Evolutionary conservation across 169 alveolate genomes (phyloP), one percentile per base, ranked within the genome.

Genomic region (Sarcocystis neurona): DNA sequence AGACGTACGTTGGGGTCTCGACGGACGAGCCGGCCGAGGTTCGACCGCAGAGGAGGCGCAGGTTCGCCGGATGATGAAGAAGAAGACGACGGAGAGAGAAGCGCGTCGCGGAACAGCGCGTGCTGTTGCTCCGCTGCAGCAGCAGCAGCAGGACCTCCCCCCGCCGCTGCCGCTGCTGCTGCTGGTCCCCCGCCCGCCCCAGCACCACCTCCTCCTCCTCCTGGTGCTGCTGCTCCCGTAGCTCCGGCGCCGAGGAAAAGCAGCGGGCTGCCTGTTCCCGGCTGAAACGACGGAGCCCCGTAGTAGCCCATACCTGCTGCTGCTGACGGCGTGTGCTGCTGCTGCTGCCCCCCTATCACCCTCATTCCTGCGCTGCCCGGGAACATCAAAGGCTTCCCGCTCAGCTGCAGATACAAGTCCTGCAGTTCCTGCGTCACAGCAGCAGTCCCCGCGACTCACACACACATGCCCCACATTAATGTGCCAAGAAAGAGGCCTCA

Each of bases 361-460:
- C n/a, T n/a, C n/a, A n/a, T n/a, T n/a, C n/a, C n/a, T n/a, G n/a
- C n/a, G n/a, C n/a, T n/a, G 82, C 34, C 47, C 23, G 82, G 8
- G 48, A 27, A 6, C 5, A 12, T 23, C 47, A 18, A 2, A 43
- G 82, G 82, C 82, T 72, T 72, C 47, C 56, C 82, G 82, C 34
- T 56, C 10, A 72, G 41, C 82, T 72, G 82, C 43, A 72, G 20
- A 53, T 72, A 72, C 32, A 72, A 18, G 34, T 72, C 82, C 34
- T 72, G 82, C 23, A 72, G 23, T 18, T 72, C 82, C 82, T 72
- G 56, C n/a, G n/a, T n/a, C n/a, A n/a, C n/a, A n/a, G n/a, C n/a
- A n/a, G n/a, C n/a, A n/a, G n/a, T n/a, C n/a, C n/a, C n/a, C n/a
- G n/a, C n/a, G n/a, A n/a, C n/a, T n/a, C n/a, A n/a, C n/a, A n/a